Evolutionary conservation across 257 asterid species (phyloP), one percentile per base, ranked within the genome.

Genomic region (Nicotiana paniculata): DNA sequence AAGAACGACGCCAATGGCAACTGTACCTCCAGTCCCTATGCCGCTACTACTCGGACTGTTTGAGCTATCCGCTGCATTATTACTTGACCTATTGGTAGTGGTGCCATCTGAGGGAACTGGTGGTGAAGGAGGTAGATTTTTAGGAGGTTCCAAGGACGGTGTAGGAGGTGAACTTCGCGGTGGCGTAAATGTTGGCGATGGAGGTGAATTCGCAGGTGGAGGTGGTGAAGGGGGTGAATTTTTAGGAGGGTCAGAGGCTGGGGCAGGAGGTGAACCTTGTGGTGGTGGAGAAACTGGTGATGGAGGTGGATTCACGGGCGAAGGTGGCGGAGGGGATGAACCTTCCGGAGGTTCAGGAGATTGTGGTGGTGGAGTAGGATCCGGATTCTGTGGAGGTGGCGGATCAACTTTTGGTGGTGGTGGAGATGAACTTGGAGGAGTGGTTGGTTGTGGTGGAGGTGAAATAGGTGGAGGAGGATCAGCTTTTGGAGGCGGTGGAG

Each of bases 11-110:
- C 80, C 93, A 84, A 92, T 87, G 48, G 90, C 95, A 21, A 87
- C 81, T 46, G 81, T 82, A 67, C 83, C 92, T 68, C 85, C 94
- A 26, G 96, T 88, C 18, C 91, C 88, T 53, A 91, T 67, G 83
- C 96, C 92, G 59, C 87, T 86, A 55, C 82, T 80, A 57, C 85
- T 87, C 11, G 86, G 1, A 46, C 93, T 48, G n/a, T 80, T 80
- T 70, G 93, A 80, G 79, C 32, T 87, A 21, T 81, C 87, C 10
- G 95, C 89, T 63, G 84, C 89, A 74, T 37, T 72, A 77, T 48
- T 77, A 77, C 39, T 59, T 37, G 91, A 65, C 24, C n/a, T 81
- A 81, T 78, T 87, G 80, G 81, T 83, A 81, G 57, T 68, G 65
- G 89, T 84, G 83, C 82, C 81, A 82, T 77, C 85, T 21, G 94